Conservation (phyloP, 164 flowering plant genomes). For the Houttuynia cordata region DNA sequence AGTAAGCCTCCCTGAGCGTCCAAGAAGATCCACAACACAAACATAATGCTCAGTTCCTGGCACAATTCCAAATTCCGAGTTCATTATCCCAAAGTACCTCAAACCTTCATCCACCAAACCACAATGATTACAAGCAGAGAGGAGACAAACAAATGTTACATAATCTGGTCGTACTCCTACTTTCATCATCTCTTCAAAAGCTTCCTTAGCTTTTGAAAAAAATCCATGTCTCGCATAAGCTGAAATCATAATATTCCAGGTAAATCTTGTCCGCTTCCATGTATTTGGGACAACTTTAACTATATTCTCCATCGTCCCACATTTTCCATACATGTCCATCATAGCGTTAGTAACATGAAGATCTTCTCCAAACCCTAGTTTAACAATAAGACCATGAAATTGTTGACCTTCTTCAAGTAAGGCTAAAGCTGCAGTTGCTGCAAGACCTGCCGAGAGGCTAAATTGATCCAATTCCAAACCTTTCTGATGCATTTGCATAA, state of each 20-base stretch:
- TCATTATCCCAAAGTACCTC: slow-evolving; percentile 46
- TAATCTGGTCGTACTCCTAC: slow-evolving; percentile 47
- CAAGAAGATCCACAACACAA: slow-evolving; percentile 74
- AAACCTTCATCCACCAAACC: slow-evolving; percentile 79
- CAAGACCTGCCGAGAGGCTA: slow-evolving; percentile 51
- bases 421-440: slow-evolving; percentile 56
- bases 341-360: slow-evolving; percentile 43
- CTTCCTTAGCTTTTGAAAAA: slow-evolving; percentile 42
- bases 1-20: slow-evolving; percentile 60
- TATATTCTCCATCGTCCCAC: slow-evolving; percentile 55
- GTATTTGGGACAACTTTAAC: slow-evolving; percentile 38
- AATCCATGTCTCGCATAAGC: slow-evolving; percentile 62
- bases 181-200: slow-evolving; percentile 56
- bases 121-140: slow-evolving; percentile 79
- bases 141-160: slow-evolving; percentile 73
- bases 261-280: slow-evolving; percentile 25
- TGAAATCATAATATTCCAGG: slow-evolving; percentile 79
- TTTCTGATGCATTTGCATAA: slow-evolving; percentile 32
- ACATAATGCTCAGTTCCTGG: slow-evolving; percentile 71
- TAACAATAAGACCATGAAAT: slow-evolving; percentile 43
- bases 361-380: slow-evolving; percentile 48
- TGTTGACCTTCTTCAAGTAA: slow-evolving; percentile 60
- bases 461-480: slow-evolving; percentile 57
- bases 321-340: slow-evolving; percentile 83
- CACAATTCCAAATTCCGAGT: slow-evolving; percentile 30